phyloP scores from a whole-genome alignment of 2,329 filamentous ascomycete species.

The Chaetothyriales sp. region DNA sequence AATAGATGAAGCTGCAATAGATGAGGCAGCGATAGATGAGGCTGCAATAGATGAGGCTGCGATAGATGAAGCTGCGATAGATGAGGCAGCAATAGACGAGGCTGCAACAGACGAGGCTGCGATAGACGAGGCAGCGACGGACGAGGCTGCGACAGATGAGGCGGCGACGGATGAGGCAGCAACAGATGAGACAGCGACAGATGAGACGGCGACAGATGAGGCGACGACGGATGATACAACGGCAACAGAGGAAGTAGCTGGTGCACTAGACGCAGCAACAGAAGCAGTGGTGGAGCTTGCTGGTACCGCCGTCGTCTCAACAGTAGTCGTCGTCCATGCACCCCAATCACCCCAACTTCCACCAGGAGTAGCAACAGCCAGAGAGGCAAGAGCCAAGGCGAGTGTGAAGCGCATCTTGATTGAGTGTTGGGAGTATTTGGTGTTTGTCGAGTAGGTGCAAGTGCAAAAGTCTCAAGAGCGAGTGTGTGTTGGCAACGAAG shows the following conservation, averaged over 20 bases:
- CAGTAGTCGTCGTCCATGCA: background rate
- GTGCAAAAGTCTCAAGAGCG: background rate
- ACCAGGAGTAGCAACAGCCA: constrained; percentile 13
- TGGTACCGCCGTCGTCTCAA: background rate
- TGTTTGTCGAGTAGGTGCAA: constrained; percentile 2
- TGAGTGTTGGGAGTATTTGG: background rate
- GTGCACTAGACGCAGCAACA: background rate
- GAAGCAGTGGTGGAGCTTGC: background rate
- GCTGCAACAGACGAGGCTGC: too few relatives aligned
- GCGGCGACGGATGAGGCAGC: background rate
- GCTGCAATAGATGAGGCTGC: too few relatives aligned
- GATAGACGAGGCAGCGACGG: background rate
- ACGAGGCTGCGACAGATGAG: background rate
- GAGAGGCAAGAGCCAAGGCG: constrained; percentile 11
- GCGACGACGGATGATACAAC: background rate
- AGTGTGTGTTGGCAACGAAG: background rate
- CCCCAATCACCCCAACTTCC: constrained; percentile 10
- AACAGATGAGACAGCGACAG: background rate
- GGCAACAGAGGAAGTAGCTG: background rate
- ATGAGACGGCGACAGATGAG: background rate
- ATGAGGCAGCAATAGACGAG: too few relatives aligned
- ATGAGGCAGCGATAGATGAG: too few relatives aligned
- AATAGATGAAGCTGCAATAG: too few relatives aligned
- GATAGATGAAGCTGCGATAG: too few relatives aligned
- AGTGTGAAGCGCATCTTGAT: constrained; percentile 14